A percentile compares a stretch with the other conserved stretches of the same genome.
These are phyloP conservation scores for Cladorrhinum sp. DNA, from an alignment of 2,329 filamentous ascomycete genomes.

Conservation along the genomic window DNA sequence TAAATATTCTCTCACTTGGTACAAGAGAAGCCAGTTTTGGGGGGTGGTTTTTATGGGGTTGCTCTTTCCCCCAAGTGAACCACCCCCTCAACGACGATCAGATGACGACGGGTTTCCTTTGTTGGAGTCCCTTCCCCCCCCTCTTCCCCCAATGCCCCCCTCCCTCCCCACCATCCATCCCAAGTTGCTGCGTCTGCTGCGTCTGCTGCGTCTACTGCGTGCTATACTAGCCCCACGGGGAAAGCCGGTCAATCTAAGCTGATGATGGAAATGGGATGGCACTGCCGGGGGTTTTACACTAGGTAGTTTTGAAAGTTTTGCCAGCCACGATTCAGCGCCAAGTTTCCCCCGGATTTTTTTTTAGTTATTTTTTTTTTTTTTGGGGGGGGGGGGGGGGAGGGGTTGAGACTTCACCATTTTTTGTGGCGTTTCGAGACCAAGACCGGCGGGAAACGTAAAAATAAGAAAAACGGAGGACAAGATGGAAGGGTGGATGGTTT, in stretches of 20 bases:
- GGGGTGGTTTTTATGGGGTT: too few relatives aligned
- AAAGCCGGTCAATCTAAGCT: not conserved
- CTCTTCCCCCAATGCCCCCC: not conserved
- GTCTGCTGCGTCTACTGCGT: too few relatives aligned
- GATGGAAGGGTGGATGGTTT: too few relatives aligned
- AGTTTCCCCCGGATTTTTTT: not conserved
- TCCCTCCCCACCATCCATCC: not conserved
- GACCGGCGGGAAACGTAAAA: too few relatives aligned
- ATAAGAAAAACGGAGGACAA: too few relatives aligned
- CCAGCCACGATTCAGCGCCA: not conserved
- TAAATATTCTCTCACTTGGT: not conserved
- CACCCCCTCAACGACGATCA: constrained; percentile 1
- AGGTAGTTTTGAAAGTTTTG: not conserved
- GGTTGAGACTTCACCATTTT: too few relatives aligned
- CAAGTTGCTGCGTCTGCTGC: too few relatives aligned
- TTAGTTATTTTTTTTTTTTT: not conserved
- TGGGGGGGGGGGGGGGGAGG: too few relatives aligned
- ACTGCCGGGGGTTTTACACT: not conserved
- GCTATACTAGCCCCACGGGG: not conserved
- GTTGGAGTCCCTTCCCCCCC: not conserved
- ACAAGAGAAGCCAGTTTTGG: too few relatives aligned
- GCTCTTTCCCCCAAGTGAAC: too few relatives aligned
- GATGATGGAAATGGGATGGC: too few relatives aligned
- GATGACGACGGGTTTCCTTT: constrained; percentile 3
- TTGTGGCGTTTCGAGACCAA: too few relatives aligned